Evolutionary conservation across 2,329 filamentous ascomycete genomes (phyloP), one percentile per base, ranked within the genome.

Genomic region (Exophiala viscosa): DNA sequence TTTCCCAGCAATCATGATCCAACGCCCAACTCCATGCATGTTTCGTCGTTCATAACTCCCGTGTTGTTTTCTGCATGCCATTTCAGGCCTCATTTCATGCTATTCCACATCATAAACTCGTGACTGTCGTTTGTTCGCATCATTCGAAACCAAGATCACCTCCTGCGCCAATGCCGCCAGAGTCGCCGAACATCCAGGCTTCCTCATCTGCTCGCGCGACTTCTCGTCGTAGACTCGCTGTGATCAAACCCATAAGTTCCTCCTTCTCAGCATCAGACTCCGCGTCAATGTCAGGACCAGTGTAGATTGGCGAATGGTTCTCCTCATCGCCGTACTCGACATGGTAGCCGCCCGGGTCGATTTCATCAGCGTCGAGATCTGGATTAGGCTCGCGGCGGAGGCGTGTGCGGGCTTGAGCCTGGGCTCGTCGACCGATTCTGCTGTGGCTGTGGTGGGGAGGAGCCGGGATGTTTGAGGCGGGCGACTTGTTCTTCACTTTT

Each of bases 171-270:
- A 31, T 33, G 3, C 11, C 46, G 23, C 35, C 42, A 11, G 35
- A 43, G 34, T 50, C 58, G 28, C 60, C 88, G 70, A 87, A 95
- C 85, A 95, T 95, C 90, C 90, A 96, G 63, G 85, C 87, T 65
- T 96, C 90, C 45, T 93, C 87, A 17, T 87, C 80, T 45, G 95
- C 72, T 11, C 85, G 83, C 13, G 82, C 80, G 2, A 90, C 86
- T 66, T 90, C 89, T 53, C 82, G 82, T 60, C 82, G 77, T 49
- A 95, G 73, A 67, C 85, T 90, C 32, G 83, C 80, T 58, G 82
- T 81, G 43, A 90, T 80, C 17, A 83, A 79, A 58, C 86, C 83
- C 20, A 90, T 74, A 3, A 91, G 76, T 68, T 90, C 87, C 84
- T 44, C 50, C 50, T 60, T 55, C 48, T 67, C 59, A 58, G 50